Percentiles rank a stretch among this genome's conserved stretches.
These are phyloP conservation scores for Chrysanthemum makinoi DNA, from an alignment of 129 eudicot genomes.

Conservation along the genomic window DNA sequence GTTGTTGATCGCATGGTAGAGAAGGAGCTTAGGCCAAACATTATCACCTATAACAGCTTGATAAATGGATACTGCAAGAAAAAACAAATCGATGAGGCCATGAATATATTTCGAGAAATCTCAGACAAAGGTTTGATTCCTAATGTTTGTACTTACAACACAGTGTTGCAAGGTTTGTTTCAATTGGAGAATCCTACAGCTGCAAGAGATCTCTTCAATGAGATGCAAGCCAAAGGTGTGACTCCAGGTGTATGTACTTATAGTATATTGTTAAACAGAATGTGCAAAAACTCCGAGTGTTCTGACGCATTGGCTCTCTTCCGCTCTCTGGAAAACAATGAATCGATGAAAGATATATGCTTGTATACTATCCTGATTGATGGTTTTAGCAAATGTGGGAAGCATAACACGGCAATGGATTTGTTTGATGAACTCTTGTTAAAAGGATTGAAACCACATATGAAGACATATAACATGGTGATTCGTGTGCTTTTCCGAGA, in stretches of 20 bases:
- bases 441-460: conserved; percentile 28
- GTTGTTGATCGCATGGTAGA: conserved; percentile 20
- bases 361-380: conserved; percentile 30
- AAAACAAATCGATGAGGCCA: conserved; percentile 18
- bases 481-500: conserved; percentile 19
- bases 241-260: too few relatives aligned
- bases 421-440: conserved; percentile 20
- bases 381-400: conserved; percentile 28
- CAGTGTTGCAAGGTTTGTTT: too few relatives aligned
- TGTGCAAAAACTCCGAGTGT: conserved; percentile 12
- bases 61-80: conserved; percentile 30
- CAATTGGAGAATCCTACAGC: too few relatives aligned
- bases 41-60: conserved; percentile 19
- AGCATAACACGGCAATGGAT: conserved; percentile 13
- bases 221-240: too few relatives aligned
- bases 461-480: conserved; percentile 28
- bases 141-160: conserved; percentile 4
- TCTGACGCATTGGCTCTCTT: conserved; percentile 29
- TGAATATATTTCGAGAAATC: conserved; percentile 25
- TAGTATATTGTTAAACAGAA: conserved; percentile 11
- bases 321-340: conserved; percentile 15
- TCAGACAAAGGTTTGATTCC: conserved; percentile 21
- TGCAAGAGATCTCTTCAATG: too few relatives aligned
- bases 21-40: conserved; percentile 15
- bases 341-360: conserved; percentile 6